These are phyloP conservation scores for Vigna angularis DNA, from an alignment of 306 rosid species.

Conservation along the genomic window DNA sequence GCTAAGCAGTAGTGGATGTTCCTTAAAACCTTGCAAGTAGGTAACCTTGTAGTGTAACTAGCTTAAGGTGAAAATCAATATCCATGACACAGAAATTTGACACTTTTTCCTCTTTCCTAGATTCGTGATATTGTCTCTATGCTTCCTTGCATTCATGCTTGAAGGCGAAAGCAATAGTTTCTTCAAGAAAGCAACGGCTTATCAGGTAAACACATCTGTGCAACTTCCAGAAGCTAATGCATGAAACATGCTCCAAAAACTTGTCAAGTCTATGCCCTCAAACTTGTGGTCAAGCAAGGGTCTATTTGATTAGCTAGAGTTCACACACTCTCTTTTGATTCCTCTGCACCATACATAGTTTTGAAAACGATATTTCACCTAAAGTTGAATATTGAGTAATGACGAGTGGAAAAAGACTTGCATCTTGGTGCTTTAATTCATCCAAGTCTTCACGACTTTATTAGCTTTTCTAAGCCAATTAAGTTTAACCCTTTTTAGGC, in stretches of 20 bases:
- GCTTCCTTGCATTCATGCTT: neutral
- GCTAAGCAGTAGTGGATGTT: neutral
- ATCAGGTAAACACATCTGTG: neutral
- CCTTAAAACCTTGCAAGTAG: neutral
- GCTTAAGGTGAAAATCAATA: neutral
- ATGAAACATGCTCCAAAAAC: neutral
- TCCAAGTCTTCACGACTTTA: neutral
- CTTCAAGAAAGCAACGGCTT: neutral
- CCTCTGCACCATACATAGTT: neutral
- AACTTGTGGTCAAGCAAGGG: slow-evolving; percentile 33
- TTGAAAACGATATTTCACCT: slow-evolving; percentile 24
- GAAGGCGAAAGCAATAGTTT: neutral
- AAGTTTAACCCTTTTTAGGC: neutral
- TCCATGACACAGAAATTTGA: neutral
- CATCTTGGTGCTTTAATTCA: neutral
- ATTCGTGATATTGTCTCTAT: neutral
- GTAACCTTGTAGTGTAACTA: slow-evolving; percentile 3
- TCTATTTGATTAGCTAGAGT: neutral
- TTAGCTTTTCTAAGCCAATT: slow-evolving; percentile 14
- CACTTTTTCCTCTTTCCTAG: neutral
- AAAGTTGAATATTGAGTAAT: neutral
- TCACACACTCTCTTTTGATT: neutral
- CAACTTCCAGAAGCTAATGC: neutral
- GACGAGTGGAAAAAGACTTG: neutral
- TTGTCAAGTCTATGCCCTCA: neutral